Conservation (phyloP, 805 yeast species). For the Diddensiella transvaalensis region DNA sequence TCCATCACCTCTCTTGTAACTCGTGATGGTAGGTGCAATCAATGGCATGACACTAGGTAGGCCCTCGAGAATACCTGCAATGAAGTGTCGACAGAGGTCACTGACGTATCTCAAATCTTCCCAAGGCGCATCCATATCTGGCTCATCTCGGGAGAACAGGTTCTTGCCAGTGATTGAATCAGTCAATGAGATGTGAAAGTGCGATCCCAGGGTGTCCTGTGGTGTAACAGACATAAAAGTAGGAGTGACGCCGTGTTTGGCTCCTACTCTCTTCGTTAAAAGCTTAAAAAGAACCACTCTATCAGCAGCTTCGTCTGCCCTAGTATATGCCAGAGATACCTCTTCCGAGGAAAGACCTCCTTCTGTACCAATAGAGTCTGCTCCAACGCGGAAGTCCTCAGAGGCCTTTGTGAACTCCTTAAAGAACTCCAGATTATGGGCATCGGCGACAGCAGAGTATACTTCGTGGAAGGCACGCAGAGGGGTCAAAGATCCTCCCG, state of each 20-base stretch:
- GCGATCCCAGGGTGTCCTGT: neutral
- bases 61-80: constrained; percentile 1
- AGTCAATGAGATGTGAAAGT: constrained; percentile 1
- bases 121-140: neutral
- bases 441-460: neutral
- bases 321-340: neutral
- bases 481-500: neutral
- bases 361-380: neutral
- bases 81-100: neutral
- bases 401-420: neutral
- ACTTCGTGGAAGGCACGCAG: neutral
- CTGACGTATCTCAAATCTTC: neutral
- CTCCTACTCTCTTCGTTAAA: neutral
- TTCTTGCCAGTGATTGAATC: constrained; percentile 2
- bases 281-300: neutral
- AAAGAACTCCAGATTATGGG: neutral
- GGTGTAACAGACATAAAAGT: neutral
- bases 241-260: neutral
- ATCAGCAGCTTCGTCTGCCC: constrained; percentile 2
- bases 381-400: neutral
- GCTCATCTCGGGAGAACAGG: neutral
- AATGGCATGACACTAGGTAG: neutral
- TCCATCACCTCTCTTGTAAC: neutral
- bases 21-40: neutral
- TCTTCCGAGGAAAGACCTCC: constrained; percentile 1